Base-by-base conservation (phyloP, 352 stramenopile species). In the Phytophthora capsici region DNA sequence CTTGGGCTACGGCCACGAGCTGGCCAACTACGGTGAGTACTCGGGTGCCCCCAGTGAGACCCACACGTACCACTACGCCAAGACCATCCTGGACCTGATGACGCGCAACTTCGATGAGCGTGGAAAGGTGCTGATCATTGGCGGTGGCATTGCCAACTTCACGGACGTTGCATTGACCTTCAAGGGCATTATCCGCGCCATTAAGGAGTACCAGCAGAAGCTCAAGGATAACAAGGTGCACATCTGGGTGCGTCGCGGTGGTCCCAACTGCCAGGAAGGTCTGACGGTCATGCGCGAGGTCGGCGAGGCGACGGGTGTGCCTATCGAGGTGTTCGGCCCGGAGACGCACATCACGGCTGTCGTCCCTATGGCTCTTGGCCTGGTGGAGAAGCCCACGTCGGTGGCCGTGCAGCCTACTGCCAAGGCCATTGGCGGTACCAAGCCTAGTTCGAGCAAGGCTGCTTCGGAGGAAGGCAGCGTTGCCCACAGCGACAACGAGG, bases 11-110 rank as follows among this genome's bases (percentile, higher is more conserved):
- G 88, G 88, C 23, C 78, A 97, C 34, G 95, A 98, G 59, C 78
- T 99, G 32, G 96, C 96, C 38, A 99, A 99, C 80, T 99, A 99
- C 64, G 96, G 96, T 44, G 96, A 99, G 80, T 99, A 99, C 80
- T 98, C 90, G 59, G 96, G 96, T 20, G 96, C 96, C n/a, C 96
- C 96, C 17, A 98, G 83, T 58, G 95, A 98, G 58, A 93, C 97
- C 26, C 93, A 98, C 76, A 99, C 96, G 1, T 99, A 97, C 82
- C 92, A 98, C 72, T 99, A 99, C 81, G 96, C 96, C 45, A 96
- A 97, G 69, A 99, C 96, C 8, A 97, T 99, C 40, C 88, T 99
- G 47, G 86, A 93, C 30, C 82, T 99, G 0, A 99, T 99, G 96
- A 98, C 94, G 62, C 86, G 88, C 62, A 82, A 97, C 57, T 87